Percentiles rank a stretch among this genome's conserved stretches.
phyloP scores from a whole-genome alignment of 176 grass and related monocot species.

The Phoenix roebelenii region DNA sequence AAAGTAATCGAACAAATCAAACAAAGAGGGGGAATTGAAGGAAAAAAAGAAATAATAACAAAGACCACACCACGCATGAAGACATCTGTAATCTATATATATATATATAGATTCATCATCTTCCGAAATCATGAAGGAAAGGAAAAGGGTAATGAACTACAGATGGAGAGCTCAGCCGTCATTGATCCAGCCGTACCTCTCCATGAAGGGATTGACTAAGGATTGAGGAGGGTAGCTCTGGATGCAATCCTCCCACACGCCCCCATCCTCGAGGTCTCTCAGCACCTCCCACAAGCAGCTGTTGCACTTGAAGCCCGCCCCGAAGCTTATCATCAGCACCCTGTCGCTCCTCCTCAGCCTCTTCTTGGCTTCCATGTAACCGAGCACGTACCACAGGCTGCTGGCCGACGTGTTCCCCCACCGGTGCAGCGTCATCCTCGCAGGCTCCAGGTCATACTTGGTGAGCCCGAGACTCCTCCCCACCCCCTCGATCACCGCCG shows the following conservation, averaged over 20 bases:
- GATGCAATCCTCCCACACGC: slow-evolving; percentile 66
- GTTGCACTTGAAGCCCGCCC: slow-evolving; percentile 91
- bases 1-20: too few relatives aligned
- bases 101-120: too few relatives aligned
- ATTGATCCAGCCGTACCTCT: slow-evolving; percentile 82
- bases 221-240: slow-evolving; percentile 49
- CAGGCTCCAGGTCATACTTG: slow-evolving; percentile 59
- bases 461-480: slow-evolving; percentile 35
- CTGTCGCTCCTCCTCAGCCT: slow-evolving; percentile 44
- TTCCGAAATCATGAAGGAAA: too few relatives aligned
- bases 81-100: too few relatives aligned
- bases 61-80: too few relatives aligned
- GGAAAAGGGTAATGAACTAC: too few relatives aligned
- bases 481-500: slow-evolving; percentile 71
- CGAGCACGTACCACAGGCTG: slow-evolving; percentile 82
- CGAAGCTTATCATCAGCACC: slow-evolving; percentile 81
- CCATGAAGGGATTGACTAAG: slow-evolving; percentile 59
- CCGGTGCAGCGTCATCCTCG: slow-evolving; percentile 79
- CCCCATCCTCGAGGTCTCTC: slow-evolving; percentile 46
- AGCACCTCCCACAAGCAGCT: slow-evolving; percentile 73
- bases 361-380: slow-evolving; percentile 82
- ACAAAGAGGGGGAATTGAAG: too few relatives aligned
- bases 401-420: slow-evolving; percentile 95
- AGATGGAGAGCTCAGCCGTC: not conserved
- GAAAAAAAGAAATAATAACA: too few relatives aligned